Base-by-base conservation (phyloP, 2,329 filamentous ascomycete genomes). In the Aspergillus ustus region DNA sequence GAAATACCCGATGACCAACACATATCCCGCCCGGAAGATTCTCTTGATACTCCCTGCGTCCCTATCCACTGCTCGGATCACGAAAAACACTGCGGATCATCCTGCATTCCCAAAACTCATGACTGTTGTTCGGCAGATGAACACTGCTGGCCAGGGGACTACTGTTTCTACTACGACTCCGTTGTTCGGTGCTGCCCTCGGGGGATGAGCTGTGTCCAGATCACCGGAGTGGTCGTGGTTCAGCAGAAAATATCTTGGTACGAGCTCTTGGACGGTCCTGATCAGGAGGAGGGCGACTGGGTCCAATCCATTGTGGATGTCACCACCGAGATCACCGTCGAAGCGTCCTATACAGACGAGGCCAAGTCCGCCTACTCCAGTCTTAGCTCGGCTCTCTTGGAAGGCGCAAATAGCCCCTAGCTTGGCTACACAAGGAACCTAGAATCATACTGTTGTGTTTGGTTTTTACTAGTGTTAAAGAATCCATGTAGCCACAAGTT, bases 41-140 rank as follows among this genome's bases (percentile, higher is more conserved):
- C 29, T 7, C 1, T 3, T 9, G 7, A 6, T 9, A 9, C 31
- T 34, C 13, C 13, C 31, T 34, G 31, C 31, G 31, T 7, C 31
- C 8, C 4, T 3, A 5, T 34, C 49, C 29, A 20, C 11, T 52
- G 48, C 22, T 28, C 49, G 15, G 28, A 2, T n/a, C 37, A 34
- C 29, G 29, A 52, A 8, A 52, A 55, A 46, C 31, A 40, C 40
- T 55, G 52, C 25, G 9, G 45, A n/a, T 22, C 3, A 22, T 20
- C 34, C 52, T 55, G 52, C 37, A 46, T 55, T 17, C 52, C 52
- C 40, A 28, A 55, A n/a, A 7, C 28, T 13, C 52, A 55, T 22
- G 52, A 55, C 52, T 55, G 52, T 28, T 55, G 52, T 25, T 55
- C 52, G n/a, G 40, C 22, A 55, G 45, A 40, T 20, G 13, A 25